Base-by-base conservation (phyloP, 2,329 filamentous ascomycete species). In the Coleophoma crateriformis region DNA sequence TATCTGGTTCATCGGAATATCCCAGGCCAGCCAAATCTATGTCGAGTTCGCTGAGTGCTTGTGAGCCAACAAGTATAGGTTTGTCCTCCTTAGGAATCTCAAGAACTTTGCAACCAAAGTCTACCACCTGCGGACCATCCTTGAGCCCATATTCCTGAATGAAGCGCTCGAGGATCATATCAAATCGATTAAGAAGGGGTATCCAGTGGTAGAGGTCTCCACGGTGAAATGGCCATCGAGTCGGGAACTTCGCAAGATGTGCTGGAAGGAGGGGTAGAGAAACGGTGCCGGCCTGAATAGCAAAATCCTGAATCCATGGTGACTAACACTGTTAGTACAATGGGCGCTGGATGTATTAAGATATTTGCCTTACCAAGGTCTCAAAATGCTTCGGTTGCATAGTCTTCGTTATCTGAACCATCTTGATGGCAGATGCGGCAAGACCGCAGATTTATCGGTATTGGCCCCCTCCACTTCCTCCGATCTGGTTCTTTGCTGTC, bases 191-290 rank as follows among this genome's bases (percentile, higher is more conserved):
- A 52, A 99, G 73, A 20, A 96, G 79, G 27, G 88, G 85, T 58
- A 99, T 96, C 95, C 95, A 99, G 75, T 99, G 92, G 67, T 97
- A 97, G 32, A 97, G 75, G 67, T 99, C 94, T 53, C 94, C 95
- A 67, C 92, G 83, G 37, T 92, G 92, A 64, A 97, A 95, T 2
- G 91, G 90, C 94, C 94, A 99, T 78, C 85, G 78, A 56, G 85
- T 84, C 51, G 92, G 90, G 66, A 97, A 97, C 49, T 79, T 81
- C 60, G 78, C 77, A 57, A 99, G 85, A 58, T 87, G 81, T 60
- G 81, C 73, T 58, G 90, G 88, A 58, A 99, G 78, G 65, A 88
- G 81, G 61, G 86, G 84, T 61, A 96, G 73, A 44, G 90, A 81
- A 57, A 80, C 76, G 50, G 78, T 78, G 58, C 82, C 83, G 45